phyloP scores from a whole-genome alignment of 805 yeast species.

The Danielia reshetovae region DNA sequence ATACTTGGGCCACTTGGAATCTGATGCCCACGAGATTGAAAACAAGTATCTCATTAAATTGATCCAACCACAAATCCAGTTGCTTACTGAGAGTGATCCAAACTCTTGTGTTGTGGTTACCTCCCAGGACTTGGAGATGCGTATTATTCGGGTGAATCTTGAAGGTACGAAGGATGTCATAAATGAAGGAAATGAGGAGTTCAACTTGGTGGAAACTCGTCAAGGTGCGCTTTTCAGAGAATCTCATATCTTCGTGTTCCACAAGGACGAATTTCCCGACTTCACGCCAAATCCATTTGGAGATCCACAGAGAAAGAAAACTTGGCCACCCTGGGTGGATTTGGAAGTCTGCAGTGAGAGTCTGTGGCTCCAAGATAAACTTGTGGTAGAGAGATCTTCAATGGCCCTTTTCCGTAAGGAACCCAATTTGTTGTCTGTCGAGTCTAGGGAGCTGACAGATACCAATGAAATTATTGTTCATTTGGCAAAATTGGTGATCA shows the following conservation, averaged over 20 bases:
- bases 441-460: slow-evolving; percentile 19
- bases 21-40: slow-evolving; percentile 38
- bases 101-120: slow-evolving; percentile 49
- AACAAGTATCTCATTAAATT: slow-evolving; percentile 65
- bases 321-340: slow-evolving; percentile 20
- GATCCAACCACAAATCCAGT: slow-evolving; percentile 79
- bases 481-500: slow-evolving; percentile 35
- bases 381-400: slow-evolving; percentile 32
- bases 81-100: slow-evolving; percentile 43
- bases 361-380: slow-evolving; percentile 19
- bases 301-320: background rate
- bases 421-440: slow-evolving; percentile 50
- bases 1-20: slow-evolving; percentile 41
- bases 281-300: slow-evolving; percentile 5
- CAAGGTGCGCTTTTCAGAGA: slow-evolving; percentile 54
- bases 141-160: slow-evolving; percentile 43
- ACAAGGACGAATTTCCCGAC: slow-evolving; percentile 25
- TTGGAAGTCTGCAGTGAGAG: slow-evolving; percentile 25
- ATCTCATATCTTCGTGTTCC: slow-evolving; percentile 50
- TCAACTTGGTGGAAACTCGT: slow-evolving; percentile 50
- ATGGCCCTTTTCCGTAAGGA: slow-evolving; percentile 43
- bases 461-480: slow-evolving; percentile 30
- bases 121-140: slow-evolving; percentile 56
- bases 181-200: slow-evolving; percentile 28
- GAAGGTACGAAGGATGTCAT: slow-evolving; percentile 37